Evolutionary conservation across 2,329 filamentous ascomycete genomes (phyloP).

Genomic region (Eutypella sp.): DNA sequence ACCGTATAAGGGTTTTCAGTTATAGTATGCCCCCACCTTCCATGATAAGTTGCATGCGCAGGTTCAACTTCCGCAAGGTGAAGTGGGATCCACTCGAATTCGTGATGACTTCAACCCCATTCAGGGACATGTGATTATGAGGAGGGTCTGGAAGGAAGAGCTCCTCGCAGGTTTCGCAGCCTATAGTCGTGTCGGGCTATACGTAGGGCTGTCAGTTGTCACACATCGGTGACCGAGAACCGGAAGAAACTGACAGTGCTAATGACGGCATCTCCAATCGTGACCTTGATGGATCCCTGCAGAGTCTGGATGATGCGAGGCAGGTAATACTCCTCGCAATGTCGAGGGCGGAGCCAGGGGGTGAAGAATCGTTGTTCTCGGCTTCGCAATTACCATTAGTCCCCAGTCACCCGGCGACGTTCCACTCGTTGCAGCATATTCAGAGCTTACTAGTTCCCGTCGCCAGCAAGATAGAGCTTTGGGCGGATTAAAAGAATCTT

Average conservation of each 20-base stretch:
- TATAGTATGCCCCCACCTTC: conserved; percentile 51
- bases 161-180: conserved; percentile 64
- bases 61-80: conserved; percentile 55
- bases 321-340: conserved; percentile 61
- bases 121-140: conserved; percentile 36
- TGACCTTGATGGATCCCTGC: conserved; percentile 39
- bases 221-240: too few relatives aligned
- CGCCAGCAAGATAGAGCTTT: conserved; percentile 66
- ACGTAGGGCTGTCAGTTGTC: neutral
- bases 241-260: neutral
- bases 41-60: conserved; percentile 56
- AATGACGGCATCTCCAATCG: conserved; percentile 66
- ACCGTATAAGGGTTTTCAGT: neutral
- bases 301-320: conserved; percentile 55
- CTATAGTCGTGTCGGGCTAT: conserved; percentile 45
- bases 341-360: conserved; percentile 53
- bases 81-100: conserved; percentile 68
- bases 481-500: conserved; percentile 68
- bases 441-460: conserved; percentile 60
- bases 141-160: conserved; percentile 52
- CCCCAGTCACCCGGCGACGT: too few relatives aligned
- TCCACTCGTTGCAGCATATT: neutral
- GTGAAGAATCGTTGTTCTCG: conserved; percentile 59
- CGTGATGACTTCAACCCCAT: conserved; percentile 67
- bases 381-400: conserved; percentile 20